Conservation (phyloP, 805 yeast species). For the Zygoascus flipseniorum region DNA sequence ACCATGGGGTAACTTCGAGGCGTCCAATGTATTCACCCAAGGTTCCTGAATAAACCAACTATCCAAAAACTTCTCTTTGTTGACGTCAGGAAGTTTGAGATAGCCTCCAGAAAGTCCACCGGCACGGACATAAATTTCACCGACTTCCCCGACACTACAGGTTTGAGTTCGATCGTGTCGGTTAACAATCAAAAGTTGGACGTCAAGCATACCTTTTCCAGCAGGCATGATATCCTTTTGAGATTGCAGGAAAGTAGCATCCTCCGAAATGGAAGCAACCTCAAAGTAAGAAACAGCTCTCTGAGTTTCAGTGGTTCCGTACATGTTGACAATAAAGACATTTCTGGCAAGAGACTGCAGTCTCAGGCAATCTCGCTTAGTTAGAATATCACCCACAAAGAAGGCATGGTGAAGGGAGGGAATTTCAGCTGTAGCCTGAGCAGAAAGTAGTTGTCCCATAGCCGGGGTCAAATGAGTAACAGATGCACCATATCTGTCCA, state of each 20-base stretch:
- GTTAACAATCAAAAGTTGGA: conserved; percentile 88
- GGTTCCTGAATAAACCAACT: conserved; percentile 72
- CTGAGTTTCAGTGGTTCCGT: conserved; percentile 99
- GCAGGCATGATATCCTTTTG: conserved; percentile 98
- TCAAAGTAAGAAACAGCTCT: conserved; percentile 94
- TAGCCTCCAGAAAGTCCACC: conserved; percentile 97
- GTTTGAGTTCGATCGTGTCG: conserved; percentile 79
- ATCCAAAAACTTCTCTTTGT: conserved; percentile 75
- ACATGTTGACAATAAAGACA: conserved; percentile 90
- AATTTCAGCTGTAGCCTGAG: conserved; percentile 85
- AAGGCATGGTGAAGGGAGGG: conserved; percentile 90
- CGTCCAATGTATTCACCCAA: conserved; percentile 38
- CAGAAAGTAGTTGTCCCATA: conserved; percentile 95
- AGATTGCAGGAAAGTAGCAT: conserved; percentile 65
- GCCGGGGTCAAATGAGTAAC: conserved; percentile 99
- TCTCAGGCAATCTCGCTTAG: conserved; percentile 93
- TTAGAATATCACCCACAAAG: conserved; percentile 94
- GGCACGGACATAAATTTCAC: conserved; percentile 97
- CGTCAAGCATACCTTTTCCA: conserved; percentile 95
- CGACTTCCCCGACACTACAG: conserved; percentile 98
- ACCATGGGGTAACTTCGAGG: conserved; percentile 28
- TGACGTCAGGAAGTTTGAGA: conserved; percentile 82
- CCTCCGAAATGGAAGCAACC: conserved; percentile 62
- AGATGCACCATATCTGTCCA: conserved; percentile 81
- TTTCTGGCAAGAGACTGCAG: conserved; percentile 88